A percentile compares a stretch with the other conserved stretches of the same genome.
phyloP scores from a whole-genome alignment of 164 flowering plant genomes.

The Magnolia kwangsiensis region DNA sequence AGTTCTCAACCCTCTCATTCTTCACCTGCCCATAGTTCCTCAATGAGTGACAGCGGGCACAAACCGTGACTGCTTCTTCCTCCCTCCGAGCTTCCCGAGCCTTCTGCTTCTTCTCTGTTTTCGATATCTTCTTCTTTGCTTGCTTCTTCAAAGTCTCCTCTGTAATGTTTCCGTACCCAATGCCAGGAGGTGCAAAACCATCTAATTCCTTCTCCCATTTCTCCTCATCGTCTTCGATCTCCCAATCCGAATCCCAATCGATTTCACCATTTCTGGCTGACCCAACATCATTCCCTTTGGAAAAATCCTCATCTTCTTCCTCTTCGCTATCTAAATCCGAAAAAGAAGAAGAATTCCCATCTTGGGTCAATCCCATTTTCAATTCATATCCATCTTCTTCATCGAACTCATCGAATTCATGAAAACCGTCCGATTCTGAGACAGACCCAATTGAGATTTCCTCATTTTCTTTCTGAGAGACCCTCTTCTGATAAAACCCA shows the following conservation, averaged over 20 bases:
- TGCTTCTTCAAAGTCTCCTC: constrained; percentile 51
- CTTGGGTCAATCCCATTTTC: constrained; percentile 5
- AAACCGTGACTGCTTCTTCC: constrained; percentile 57
- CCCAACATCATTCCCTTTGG: constrained; percentile 28
- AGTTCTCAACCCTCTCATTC: constrained; percentile 71
- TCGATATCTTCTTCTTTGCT: constrained; percentile 51
- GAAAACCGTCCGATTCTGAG: constrained; percentile 21
- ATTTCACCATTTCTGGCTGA: constrained; percentile 31
- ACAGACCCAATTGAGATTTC: constrained; percentile 5
- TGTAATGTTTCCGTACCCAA: constrained; percentile 84
- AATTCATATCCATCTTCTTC: constrained; percentile 24
- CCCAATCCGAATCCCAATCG: constrained; percentile 74
- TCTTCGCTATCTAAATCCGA: background rate
- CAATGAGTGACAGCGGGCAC: constrained; percentile 92
- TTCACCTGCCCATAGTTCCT: constrained; percentile 95
- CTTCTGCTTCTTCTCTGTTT: constrained; percentile 66
- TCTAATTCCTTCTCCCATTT: constrained; percentile 48
- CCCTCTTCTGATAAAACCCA: constrained; percentile 66
- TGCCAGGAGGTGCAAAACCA: constrained; percentile 67
- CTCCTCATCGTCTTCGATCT: constrained; percentile 46
- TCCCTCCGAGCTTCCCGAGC: constrained; percentile 52
- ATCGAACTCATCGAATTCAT: constrained; percentile 16
- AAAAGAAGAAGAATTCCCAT: background rate
- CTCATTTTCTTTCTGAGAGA: constrained; percentile 8
- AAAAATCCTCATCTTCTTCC: constrained; percentile 12